Evolutionary conservation across 2,329 filamentous ascomycete species (phyloP).

Genomic region (Phoma sp.): DNA sequence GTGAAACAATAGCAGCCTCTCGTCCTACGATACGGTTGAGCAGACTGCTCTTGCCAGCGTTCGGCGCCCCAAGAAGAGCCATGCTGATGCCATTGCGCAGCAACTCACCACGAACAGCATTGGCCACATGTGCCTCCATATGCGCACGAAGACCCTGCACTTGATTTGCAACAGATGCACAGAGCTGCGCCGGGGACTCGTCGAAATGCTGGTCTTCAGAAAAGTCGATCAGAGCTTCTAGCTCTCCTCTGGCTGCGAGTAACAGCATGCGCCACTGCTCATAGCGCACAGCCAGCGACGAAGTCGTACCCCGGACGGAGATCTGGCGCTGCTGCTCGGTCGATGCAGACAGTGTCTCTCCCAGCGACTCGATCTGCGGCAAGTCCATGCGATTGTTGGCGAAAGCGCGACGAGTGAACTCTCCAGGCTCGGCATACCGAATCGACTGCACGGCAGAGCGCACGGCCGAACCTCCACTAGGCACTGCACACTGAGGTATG

Average conservation of each 20-base stretch:
- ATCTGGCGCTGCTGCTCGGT: constrained; percentile 93
- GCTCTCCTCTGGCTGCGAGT: constrained; percentile 81
- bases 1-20: constrained; percentile 93
- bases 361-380: constrained; percentile 75
- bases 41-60: constrained; percentile 92
- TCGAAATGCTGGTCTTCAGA: constrained; percentile 98
- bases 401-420: constrained; percentile 94
- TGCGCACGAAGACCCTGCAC: constrained; percentile 66
- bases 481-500: constrained; percentile 63
- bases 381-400: constrained; percentile 84
- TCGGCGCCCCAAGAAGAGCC: constrained; percentile 87
- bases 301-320: constrained; percentile 78
- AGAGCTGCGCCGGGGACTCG: constrained; percentile 76
- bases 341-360: constrained; percentile 67
- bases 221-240: constrained; percentile 97
- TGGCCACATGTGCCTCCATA: constrained; percentile 74
- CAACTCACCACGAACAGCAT: constrained; percentile 82
- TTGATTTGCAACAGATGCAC: constrained; percentile 71
- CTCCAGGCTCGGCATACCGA: constrained; percentile 90
- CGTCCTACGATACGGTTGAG: constrained; percentile 89
- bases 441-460: constrained; percentile 51
- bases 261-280: constrained; percentile 81
- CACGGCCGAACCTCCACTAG: neutral
- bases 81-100: constrained; percentile 84
- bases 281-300: constrained; percentile 74